Conservation (phyloP, 2,329 filamentous ascomycete species). For the Alternaria gaisen region DNA sequence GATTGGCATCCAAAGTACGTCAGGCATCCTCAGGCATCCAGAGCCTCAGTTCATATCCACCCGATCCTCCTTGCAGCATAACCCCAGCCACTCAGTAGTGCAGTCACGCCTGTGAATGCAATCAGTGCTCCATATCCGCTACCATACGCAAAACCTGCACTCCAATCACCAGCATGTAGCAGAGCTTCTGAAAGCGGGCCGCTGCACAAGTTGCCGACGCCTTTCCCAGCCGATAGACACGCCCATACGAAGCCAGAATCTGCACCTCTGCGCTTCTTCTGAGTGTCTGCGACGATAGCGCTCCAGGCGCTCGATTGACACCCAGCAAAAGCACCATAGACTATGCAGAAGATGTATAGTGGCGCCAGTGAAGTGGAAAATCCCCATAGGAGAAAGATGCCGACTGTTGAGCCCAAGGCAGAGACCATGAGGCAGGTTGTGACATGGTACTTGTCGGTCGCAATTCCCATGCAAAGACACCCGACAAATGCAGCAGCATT, state of each 20-base stretch:
- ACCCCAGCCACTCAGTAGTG: slow-evolving; percentile 43
- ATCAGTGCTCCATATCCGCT: slow-evolving; percentile 55
- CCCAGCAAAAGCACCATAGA: slow-evolving; percentile 55
- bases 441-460: slow-evolving; percentile 53
- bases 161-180: slow-evolving; percentile 48
- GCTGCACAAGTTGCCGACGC: slow-evolving; percentile 61
- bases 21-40: not conserved
- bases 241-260: slow-evolving; percentile 61
- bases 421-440: slow-evolving; percentile 51
- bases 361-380: slow-evolving; percentile 53
- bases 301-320: slow-evolving; percentile 55
- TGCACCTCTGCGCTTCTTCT: slow-evolving; percentile 44
- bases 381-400: slow-evolving; percentile 58
- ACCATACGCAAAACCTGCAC: slow-evolving; percentile 53
- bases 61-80: slow-evolving; percentile 42
- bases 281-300: slow-evolving; percentile 56
- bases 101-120: slow-evolving; percentile 54
- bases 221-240: slow-evolving; percentile 59
- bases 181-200: slow-evolving; percentile 62
- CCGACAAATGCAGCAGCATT: slow-evolving; percentile 53
- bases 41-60: slow-evolving; percentile 33
- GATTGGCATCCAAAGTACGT: not conserved
- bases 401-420: slow-evolving; percentile 46
- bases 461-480: slow-evolving; percentile 49
- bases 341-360: slow-evolving; percentile 55